Evolutionary conservation across 2,329 filamentous ascomycete species (phyloP), one percentile per base, ranked within the genome.

Genomic region (Penicillium sclerotiorum): DNA sequence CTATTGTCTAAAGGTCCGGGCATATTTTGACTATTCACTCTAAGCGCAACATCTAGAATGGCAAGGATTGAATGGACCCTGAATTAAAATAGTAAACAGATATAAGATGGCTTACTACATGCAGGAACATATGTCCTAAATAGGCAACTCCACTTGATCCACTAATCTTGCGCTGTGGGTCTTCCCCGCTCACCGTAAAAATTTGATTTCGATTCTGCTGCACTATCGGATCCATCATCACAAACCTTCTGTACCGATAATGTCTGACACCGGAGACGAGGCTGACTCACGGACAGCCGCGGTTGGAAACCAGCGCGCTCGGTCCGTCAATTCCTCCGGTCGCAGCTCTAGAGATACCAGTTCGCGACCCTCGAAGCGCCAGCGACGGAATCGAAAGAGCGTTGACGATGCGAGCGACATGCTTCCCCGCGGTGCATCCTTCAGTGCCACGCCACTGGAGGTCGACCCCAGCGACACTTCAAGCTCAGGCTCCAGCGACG

Each of bases 251-350:
- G 25, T 30, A 8, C 18, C 13, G 35, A 43, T 30, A 28, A 69
- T 67, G 65, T 20, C 62, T 41, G 57, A 60, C 23, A 62, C 65
- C 22, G 65, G 58, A 36, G 67, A 72, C 41, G 69, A 73, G 25
- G 64, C 67, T 41, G 70, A 80, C 56, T 80, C 77, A 15, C 69
- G 77, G 40, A 79, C 74, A 30, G 73, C 73, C 38, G 66, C 70
- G 2, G 65, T 78, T 20, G 74, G 75, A 13, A 56, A 62, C 30
- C 72, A 71, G 60, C 73, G 73, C 15, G 50, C 46, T 38, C 63
- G 58, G 42, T 50, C 49, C 32, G 61, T 59, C 8, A 53, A 52
- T 23, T 54, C 50, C 32, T 63, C 63, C 7, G 57, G 58, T 46
- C 56, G 55, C 56, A 55, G 63, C 50, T 62, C 62, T 12, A 49